Conservation (phyloP, 2,329 filamentous ascomycete genomes). For the Neonectria neomacrospora region DNA sequence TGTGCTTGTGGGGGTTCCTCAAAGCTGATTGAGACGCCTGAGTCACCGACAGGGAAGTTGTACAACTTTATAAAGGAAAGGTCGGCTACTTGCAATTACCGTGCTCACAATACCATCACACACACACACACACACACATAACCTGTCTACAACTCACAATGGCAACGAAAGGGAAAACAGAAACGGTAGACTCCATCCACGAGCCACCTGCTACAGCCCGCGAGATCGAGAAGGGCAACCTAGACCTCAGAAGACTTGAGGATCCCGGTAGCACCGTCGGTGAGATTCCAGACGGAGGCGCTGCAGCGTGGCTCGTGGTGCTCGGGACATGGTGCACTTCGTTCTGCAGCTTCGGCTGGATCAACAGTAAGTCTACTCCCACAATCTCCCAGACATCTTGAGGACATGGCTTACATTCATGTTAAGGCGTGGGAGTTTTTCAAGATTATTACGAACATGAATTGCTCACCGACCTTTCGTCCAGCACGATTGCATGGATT, state of each 20-base stretch:
- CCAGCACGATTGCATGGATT: constrained; percentile 69
- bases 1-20: background rate
- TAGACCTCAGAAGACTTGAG: background rate
- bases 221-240: constrained; percentile 1
- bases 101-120: too few species aligned
- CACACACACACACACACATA: background rate
- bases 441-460: constrained; percentile 66
- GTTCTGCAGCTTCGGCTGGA: constrained; percentile 54
- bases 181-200: background rate
- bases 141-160: background rate
- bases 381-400: too few species aligned
- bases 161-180: constrained; percentile 14
- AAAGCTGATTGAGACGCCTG: background rate
- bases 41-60: background rate
- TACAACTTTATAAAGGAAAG: background rate
- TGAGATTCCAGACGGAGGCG: constrained; percentile 40
- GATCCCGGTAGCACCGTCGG: background rate
- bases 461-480: constrained; percentile 58
- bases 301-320: constrained; percentile 51
- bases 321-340: constrained; percentile 52
- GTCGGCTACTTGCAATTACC: background rate
- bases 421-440: constrained; percentile 59
- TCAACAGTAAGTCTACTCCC: constrained; percentile 54
- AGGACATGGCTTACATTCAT: background rate
- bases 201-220: background rate